Percentiles rank a stretch among this genome's conserved stretches.
Evolutionary conservation across 1,139 yeast genomes (phyloP).

Genomic region (Pichia sp.): DNA sequence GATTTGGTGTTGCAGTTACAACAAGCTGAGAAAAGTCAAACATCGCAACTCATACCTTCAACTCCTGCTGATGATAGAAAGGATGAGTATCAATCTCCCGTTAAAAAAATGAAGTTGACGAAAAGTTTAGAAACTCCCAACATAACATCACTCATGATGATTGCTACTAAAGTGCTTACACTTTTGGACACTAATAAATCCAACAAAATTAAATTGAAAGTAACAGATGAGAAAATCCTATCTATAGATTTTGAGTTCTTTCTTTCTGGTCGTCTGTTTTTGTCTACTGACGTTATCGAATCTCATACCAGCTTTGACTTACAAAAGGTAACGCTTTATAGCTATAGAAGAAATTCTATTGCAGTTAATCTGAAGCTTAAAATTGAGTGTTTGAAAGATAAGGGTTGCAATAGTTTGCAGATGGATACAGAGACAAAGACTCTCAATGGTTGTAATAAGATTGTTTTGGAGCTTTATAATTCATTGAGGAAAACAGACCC

Average conservation of each 20-base stretch:
- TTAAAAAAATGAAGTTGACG: no score
- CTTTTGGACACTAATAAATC: background rate
- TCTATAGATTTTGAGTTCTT: background rate
- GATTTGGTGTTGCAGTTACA: background rate
- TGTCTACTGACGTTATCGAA: background rate
- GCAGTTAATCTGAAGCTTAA: constrained; percentile 5
- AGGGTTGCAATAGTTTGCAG: no score
- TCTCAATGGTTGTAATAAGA: background rate
- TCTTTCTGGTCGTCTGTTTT: background rate
- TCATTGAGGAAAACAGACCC: background rate
- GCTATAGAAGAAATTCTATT: constrained; percentile 14
- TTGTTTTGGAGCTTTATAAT: background rate
- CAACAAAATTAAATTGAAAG: background rate
- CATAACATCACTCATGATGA: no score
- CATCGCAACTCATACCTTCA: constrained; percentile 9
- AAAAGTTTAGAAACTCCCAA: no score
- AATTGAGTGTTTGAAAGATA: background rate
- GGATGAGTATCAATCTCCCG: no score
- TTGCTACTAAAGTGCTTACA: background rate
- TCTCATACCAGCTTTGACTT: background rate
- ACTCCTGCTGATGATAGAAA: no score
- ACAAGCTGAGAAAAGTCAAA: no score
- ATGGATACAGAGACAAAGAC: no score
- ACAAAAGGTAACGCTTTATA: constrained; percentile 1
- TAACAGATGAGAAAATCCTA: background rate